Percentiles rank a stretch among this genome's conserved stretches.
These are phyloP conservation scores for Talaromyces sp. DNA, from an alignment of 2,329 filamentous ascomycete species.

Conservation along the genomic window DNA sequence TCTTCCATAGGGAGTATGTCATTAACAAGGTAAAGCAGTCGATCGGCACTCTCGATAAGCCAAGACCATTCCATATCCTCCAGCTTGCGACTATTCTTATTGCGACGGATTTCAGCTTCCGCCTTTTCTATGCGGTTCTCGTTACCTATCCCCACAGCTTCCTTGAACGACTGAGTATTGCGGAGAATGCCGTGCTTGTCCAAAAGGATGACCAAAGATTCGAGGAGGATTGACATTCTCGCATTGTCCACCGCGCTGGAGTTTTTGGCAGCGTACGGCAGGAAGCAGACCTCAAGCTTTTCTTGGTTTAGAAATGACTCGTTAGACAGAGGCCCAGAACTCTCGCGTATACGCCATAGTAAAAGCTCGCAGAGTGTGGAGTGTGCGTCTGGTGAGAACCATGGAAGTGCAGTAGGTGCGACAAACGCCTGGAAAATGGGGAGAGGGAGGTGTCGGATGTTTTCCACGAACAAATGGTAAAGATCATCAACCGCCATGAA, in stretches of 20 bases:
- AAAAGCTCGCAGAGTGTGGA: conserved; percentile 52
- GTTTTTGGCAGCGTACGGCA: conserved; percentile 62
- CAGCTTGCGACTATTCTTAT: conserved; percentile 32
- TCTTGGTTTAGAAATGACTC: conserved; percentile 44
- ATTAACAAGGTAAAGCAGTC: conserved; percentile 34
- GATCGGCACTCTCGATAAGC: conserved; percentile 39
- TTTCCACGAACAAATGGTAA: conserved; percentile 42
- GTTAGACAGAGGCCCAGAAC: conserved; percentile 32
- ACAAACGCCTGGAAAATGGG: conserved; percentile 44
- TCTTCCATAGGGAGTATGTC: conserved; percentile 20
- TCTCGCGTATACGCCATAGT: conserved; percentile 47
- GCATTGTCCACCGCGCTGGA: conserved; percentile 63
- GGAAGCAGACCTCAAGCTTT: conserved; percentile 57
- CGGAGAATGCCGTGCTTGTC: conserved; percentile 29
- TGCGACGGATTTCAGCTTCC: conserved; percentile 42
- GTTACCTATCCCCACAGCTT: conserved; percentile 52
- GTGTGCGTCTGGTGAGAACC: conserved; percentile 36
- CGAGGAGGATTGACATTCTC: conserved; percentile 65
- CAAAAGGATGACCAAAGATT: conserved; percentile 58
- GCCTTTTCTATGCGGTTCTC: conserved; percentile 44
- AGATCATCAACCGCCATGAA: conserved; percentile 37
- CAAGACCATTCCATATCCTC: conserved; percentile 34
- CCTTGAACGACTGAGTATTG: conserved; percentile 33
- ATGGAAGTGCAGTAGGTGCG: conserved; percentile 40
- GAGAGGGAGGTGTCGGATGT: conserved; percentile 42